Evolutionary conservation across 2,329 filamentous ascomycete genomes (phyloP), one percentile per base, ranked within the genome.

Genomic region (Aspergillus brasiliensis): DNA sequence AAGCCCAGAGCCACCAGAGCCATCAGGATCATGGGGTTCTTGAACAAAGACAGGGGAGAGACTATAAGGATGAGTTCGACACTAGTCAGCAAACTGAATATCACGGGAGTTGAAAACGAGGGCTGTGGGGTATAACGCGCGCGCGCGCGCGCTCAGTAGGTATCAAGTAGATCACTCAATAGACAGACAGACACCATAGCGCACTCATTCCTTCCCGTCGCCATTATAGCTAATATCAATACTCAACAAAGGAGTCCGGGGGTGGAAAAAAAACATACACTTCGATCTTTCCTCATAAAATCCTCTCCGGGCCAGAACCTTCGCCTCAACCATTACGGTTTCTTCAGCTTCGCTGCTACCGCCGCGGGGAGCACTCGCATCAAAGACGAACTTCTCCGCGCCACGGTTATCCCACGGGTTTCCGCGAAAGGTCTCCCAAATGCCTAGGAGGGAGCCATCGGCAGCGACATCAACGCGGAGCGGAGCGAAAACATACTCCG

Each of bases 1-100:
- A 97, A 81, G 5, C 81, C 88, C 81, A 97, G 86, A 62, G 89
- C 92, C 40, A 95, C 87, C 34, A 96, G 78, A 4, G 90, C 92
- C 81, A 99, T 89, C 62, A 99, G 84, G 65, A 98, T 97, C 92
- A 98, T 98, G 3, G 95, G 95, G 73, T 91, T 97, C 82, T 95
- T 95, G 69, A 97, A 82, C 58, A 97, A 88, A 60, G 85, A 86
- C 59, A 97, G 72, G n/a, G 93, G 83, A 17, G 88, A 91, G 79
- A 94, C 90, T 92, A 65, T 48, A 31, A n/a, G 11, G 4, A 34
- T 15, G 31, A 34, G 13, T 13, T 34, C 11, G 5, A 34, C 6
- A 10, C 11, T 2, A 15, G 31, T 34, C 31, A 34, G 31, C 31
- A 15, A 34, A 5, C 31, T 2, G 31, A 34, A 0, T 34, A 5